These are phyloP conservation scores for Citrullus mucosospermus DNA, from an alignment of 306 rosid species.

Conservation along the genomic window DNA sequence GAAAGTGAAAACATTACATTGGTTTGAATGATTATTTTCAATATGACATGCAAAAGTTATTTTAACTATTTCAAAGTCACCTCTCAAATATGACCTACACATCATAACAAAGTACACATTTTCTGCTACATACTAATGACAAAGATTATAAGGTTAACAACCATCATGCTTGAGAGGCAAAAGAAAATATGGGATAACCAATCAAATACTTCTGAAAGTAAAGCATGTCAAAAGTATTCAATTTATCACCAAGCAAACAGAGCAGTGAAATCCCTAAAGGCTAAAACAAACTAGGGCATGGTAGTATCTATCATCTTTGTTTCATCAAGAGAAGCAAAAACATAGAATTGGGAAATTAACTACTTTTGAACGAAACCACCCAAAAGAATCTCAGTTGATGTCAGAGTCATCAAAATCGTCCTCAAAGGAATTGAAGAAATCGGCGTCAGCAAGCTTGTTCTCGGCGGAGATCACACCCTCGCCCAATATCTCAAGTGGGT, in stretches of 20 bases:
- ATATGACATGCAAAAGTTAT: too few species aligned
- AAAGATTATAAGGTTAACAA: not conserved
- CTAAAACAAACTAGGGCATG: not conserved
- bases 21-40: too few species aligned
- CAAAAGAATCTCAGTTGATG: slow-evolving; percentile 27
- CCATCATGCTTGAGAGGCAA: not conserved
- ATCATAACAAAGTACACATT: not conserved
- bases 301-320: not conserved
- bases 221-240: not conserved
- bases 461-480: slow-evolving; percentile 54
- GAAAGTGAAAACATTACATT: too few species aligned
- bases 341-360: not conserved
- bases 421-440: slow-evolving; percentile 61
- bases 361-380: not conserved
- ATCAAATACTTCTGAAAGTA: not conserved
- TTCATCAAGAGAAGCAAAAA: not conserved
- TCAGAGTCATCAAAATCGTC: slow-evolving; percentile 82
- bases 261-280: not conserved
- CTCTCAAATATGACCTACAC: too few species aligned
- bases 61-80: too few species aligned
- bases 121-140: not conserved
- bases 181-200: not conserved
- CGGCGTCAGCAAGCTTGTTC: slow-evolving; percentile 65
- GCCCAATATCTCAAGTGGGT: slow-evolving; percentile 45
- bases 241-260: not conserved